A percentile compares a stretch with the other conserved stretches of the same genome.
Evolutionary conservation across 2,329 filamentous ascomycete species (phyloP).

Genomic region (Massarina eburnea): DNA sequence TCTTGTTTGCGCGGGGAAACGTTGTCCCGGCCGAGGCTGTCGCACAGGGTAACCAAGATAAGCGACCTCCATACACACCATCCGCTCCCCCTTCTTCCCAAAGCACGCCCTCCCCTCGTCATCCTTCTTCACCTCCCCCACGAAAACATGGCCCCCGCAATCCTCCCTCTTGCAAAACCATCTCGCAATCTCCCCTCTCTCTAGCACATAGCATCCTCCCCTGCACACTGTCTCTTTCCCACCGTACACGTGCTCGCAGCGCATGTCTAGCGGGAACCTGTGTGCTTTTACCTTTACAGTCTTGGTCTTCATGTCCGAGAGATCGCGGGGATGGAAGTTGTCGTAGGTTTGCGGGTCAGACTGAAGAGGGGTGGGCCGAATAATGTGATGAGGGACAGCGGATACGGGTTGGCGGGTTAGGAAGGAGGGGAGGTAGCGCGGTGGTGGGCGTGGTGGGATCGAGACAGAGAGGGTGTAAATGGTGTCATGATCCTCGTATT

Average conservation of each 20-base stretch:
- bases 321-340: constrained; percentile 14
- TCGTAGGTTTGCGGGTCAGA: constrained; percentile 15
- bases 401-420: constrained; percentile 15
- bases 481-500: constrained; percentile 22
- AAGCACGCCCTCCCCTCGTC: constrained; percentile 23
- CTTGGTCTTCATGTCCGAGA: constrained; percentile 19
- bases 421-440: constrained; percentile 18
- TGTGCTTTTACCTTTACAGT: constrained; percentile 6
- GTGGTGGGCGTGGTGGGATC: constrained; percentile 19
- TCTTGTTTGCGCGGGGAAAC: neutral
- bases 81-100: constrained; percentile 28
- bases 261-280: constrained; percentile 18
- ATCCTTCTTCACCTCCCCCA: constrained; percentile 15
- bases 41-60: neutral
- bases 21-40: neutral
- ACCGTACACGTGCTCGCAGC: constrained; percentile 23
- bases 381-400: constrained; percentile 4
- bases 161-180: constrained; percentile 20
- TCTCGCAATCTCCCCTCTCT: constrained; percentile 18
- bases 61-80: constrained; percentile 19
- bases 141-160: constrained; percentile 33
- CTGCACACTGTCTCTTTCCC: constrained; percentile 12
- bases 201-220: constrained; percentile 29
- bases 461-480: constrained; percentile 25
- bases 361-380: constrained; percentile 5